Base-by-base conservation (phyloP, 352 stramenopile genomes). In the Phytopythium cucurbitacearum region DNA sequence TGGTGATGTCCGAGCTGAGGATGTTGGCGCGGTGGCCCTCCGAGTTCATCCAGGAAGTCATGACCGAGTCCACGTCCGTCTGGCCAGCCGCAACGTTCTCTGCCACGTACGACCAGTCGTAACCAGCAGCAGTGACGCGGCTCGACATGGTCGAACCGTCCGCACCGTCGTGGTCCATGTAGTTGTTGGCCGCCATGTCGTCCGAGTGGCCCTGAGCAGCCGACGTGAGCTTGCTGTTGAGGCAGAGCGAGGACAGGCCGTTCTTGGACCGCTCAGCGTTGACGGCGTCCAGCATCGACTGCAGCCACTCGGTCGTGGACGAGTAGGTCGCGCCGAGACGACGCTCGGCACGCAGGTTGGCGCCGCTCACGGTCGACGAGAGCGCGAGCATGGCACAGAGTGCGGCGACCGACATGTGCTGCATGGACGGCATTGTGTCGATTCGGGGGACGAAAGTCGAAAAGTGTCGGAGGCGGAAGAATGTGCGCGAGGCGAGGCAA, bases 61-160 rank as follows among this genome's bases (percentile, higher is more conserved):
- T 75, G 12, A 77, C 67, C 33, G 59, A 46, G 16, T 32, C 40
- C 13, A 80, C 65, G 35, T 76, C 60, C 3, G 57, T n/a, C 32
- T 75, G 67, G 7, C 70, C 70, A 0, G 61, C 64, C 7, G 70
- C 70, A 6, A 80, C 67, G 52, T 80, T 80, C 59, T 80, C 69
- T 7, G 51, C 66, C 7, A 75, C 41, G 28, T 58, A 72, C 43
- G 56, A 67, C 45, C 68, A 71, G 15, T 73, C 52, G 51, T 85
- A 88, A 0, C 71, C 64, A 41, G 65, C 59, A 37, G 32, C 65
- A 3, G 63, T 77, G 38, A 87, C 60, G 33, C 76, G 76, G 16
- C 56, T 34, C 2, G 47, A 53, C 60, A 79, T 76, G 21, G 71
- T 67, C 13, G 69, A 80, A 0, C 75, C 72, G 47, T 65, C 62